A percentile compares a stretch with the other conserved stretches of the same genome.
Conservation (phyloP, 2,329 filamentous ascomycete genomes). For the Colletotrichum karsti region DNA sequence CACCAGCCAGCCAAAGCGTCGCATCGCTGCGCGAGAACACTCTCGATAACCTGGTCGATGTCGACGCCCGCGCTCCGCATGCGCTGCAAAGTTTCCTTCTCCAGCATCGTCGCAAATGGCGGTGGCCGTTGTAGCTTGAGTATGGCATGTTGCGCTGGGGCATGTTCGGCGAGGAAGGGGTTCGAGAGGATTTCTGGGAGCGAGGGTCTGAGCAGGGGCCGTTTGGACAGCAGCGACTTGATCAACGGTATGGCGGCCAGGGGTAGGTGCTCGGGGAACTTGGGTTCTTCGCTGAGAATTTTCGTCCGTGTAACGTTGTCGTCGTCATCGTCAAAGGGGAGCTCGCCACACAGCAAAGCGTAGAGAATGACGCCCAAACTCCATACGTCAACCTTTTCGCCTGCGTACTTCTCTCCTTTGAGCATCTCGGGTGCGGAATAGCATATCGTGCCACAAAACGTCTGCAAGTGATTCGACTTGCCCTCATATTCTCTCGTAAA, state of each 20-base stretch:
- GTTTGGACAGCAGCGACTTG: constrained; percentile 85
- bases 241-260: constrained; percentile 81
- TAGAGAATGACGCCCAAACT: constrained; percentile 88
- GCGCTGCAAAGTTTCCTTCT: constrained; percentile 89
- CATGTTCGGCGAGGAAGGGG: constrained; percentile 87
- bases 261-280: constrained; percentile 83
- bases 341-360: constrained; percentile 81
- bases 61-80: constrained; percentile 96
- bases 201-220: constrained; percentile 83
- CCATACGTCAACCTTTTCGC: constrained; percentile 98
- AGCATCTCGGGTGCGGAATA: constrained; percentile 99
- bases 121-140: constrained; percentile 82
- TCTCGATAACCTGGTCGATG: constrained; percentile 93
- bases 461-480: constrained; percentile 92
- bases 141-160: constrained; percentile 88
- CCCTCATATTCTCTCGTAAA: constrained; percentile 98
- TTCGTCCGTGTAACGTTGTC: constrained; percentile 85
- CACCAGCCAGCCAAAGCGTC: constrained; percentile 96
- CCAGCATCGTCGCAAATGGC: constrained; percentile 85
- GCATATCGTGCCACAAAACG: constrained; percentile 96
- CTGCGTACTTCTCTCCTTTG: constrained; percentile 96
- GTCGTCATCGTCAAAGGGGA: constrained; percentile 97
- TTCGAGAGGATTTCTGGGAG: constrained; percentile 88
- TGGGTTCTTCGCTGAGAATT: constrained; percentile 87
- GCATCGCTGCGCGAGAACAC: constrained; percentile 88